Evolutionary conservation across 2,329 filamentous ascomycete species (phyloP), one percentile per base, ranked within the genome.

Genomic region (Beauveria australis): DNA sequence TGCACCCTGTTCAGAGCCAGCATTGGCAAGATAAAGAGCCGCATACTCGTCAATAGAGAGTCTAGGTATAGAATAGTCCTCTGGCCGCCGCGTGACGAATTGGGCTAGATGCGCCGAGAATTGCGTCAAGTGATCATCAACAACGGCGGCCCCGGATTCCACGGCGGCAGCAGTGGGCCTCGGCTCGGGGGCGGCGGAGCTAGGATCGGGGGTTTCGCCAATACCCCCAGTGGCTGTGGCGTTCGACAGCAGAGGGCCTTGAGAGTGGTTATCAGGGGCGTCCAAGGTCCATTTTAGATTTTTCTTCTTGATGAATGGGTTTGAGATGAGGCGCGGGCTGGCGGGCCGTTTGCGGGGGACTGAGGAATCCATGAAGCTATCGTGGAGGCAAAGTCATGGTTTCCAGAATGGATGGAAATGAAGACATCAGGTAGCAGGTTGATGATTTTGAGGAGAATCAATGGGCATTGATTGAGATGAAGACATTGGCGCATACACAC

Each of bases 231-330:
- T 5, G 24, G 3, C 12, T 18, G 37, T 16, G 8, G 3, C 48
- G 14, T 59, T n/a, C 19, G n/a, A 22, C 37, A 12, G 37, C 24
- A 12, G 48, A 9, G 24, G 14, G 47, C 5, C 40, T 46, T 24
- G 19, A 22, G 26, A 14, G 8, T 14, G 9, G 61, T 46, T 48
- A 63, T 22, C 53, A n/a, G 64, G 65, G 24, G 67, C 59, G 16
- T 71, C 66, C 12, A 78, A 64, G 6, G 69, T 74, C 78, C 78
- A 80, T 65, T 73, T 64, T 6, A 79, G 70, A 62, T 80, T 80
- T 24, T 70, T 70, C 63, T 74, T 78, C 67, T 80, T 80, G 63
- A 79, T 74, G 62, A 78, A 76, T 0, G 78, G 77, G 55, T 79
- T 80, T 2, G 73, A 63, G 9, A 79, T 74, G 55, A 79, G 65